phyloP scores from a whole-genome alignment of 2,329 filamentous ascomycete species.

The Dendrostoma leiphaemia region DNA sequence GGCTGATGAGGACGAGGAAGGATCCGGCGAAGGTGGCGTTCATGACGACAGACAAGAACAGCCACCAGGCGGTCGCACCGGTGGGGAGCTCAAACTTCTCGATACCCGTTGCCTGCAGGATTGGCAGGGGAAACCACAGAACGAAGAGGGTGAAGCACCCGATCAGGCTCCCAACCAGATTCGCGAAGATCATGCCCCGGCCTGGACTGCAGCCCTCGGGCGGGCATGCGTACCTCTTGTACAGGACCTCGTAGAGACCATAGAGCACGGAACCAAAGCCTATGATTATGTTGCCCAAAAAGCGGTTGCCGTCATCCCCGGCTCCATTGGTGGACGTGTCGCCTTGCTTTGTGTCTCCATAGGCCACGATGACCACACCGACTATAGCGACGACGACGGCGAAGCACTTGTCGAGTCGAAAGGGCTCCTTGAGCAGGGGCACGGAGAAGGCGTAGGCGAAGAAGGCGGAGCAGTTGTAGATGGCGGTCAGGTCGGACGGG shows the following conservation, averaged over 20 bases:
- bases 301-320: constrained; percentile 51
- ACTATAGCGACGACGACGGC: constrained; percentile 84
- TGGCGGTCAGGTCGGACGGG: constrained; percentile 89
- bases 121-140: constrained; percentile 86
- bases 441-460: constrained; percentile 98
- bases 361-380: constrained; percentile 92
- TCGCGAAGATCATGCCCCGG: constrained; percentile 96
- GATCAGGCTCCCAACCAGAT: constrained; percentile 84
- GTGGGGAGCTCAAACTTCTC: constrained; percentile 82
- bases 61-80: constrained; percentile 75
- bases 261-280: constrained; percentile 89
- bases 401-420: constrained; percentile 80
- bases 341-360: constrained; percentile 67
- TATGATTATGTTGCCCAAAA: constrained; percentile 88
- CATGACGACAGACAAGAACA: constrained; percentile 75
- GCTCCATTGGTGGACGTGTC: background rate
- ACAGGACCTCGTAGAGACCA: constrained; percentile 94
- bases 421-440: constrained; percentile 79
- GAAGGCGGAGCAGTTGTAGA: constrained; percentile 99
- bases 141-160: constrained; percentile 82
- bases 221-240: constrained; percentile 90
- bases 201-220: constrained; percentile 80
- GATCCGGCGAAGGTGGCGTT: constrained; percentile 92
- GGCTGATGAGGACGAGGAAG: constrained; percentile 87
- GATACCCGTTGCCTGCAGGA: constrained; percentile 74